Percentiles rank a stretch among this genome's conserved stretches.
Evolutionary conservation across 192 early-diverging fungal genomes (phyloP).

Genomic region (Oehlia diaphana): DNA sequence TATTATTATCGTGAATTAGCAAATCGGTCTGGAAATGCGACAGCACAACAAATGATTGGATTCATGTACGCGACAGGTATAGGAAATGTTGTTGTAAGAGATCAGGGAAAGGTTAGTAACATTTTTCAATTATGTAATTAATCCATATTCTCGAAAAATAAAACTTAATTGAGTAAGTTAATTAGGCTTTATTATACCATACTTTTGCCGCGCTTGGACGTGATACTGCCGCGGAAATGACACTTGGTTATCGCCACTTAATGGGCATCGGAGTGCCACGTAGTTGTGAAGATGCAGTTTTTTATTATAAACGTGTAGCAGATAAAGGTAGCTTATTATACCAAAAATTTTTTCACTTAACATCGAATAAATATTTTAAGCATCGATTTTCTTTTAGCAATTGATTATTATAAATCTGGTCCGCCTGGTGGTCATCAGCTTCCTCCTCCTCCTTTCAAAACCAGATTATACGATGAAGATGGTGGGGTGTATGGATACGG

Average conservation of each 20-base stretch:
- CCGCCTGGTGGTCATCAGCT: conserved; percentile 81
- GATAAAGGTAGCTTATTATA: conserved; percentile 57
- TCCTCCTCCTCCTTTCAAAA: conserved; percentile 67
- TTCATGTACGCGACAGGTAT: conserved; percentile 90
- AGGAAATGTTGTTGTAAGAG: conserved; percentile 60
- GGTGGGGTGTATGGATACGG: conserved; percentile 88
- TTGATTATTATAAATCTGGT: conserved; percentile 66
- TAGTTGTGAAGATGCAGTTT: conserved; percentile 75
- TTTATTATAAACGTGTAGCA: conserved; percentile 79
- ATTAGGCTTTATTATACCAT: conserved; percentile 65
- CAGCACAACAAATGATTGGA: conserved; percentile 88
- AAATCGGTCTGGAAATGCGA: conserved; percentile 67
- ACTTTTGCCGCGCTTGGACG: conserved; percentile 81
- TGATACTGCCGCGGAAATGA: conserved; percentile 75
- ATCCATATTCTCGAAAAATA: not conserved
- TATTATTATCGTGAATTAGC: conserved; percentile 64
- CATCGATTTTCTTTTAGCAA: conserved; percentile 43
- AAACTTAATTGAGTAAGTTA: not conserved
- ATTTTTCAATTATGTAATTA: not conserved
- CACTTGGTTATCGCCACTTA: conserved; percentile 81
- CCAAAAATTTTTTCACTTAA: not conserved
- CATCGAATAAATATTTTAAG: not conserved
- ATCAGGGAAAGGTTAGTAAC: conserved; percentile 65
- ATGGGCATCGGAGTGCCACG: conserved; percentile 79
- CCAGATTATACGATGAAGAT: conserved; percentile 70